Base-by-base conservation (phyloP, 495 filamentous ascomycete genomes). In the Aspergillus steynii region DNA sequence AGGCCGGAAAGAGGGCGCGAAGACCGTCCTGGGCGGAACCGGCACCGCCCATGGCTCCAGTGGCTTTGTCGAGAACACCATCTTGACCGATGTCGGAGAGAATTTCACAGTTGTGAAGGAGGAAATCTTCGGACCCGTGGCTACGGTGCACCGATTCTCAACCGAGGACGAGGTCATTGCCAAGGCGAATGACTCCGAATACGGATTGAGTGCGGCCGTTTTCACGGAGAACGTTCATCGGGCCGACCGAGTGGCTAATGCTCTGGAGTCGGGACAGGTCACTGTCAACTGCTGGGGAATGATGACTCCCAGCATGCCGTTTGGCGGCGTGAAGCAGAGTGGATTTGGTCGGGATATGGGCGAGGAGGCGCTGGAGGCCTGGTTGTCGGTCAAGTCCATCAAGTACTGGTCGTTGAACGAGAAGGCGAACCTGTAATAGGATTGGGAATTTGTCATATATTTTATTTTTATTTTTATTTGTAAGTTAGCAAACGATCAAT, bases 141-240 rank as follows among this genome's bases (percentile, higher is more conserved):
- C 66, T 14, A 42, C 37, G 37, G 37, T 42, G 37, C 37, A 42
- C 37, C 37, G 37, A 4, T 97, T 97, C 78, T 85, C 85, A 68
- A 88, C 84, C 0, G 93, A 98, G 66, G 88, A 88, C 42, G 91
- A 98, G 59, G 94, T 90, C 0, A 76, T 97, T 28, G 77, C 81
- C 49, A 82, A 89, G 70, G 93, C 93, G 27, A 98, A 97, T 68
- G 85, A 91, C 70, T 91, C 89, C 1, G 89, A 85, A 0, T 94
- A 96, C 64, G 93, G 93, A 1, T 82, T 98, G 20, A 91, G 90
- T 32, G 85, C 85, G 29, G 90, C 92, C 0, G 71, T 97, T 0
- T 97, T 96, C 67, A 96, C 90, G 7, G 81, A 86, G 65, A 85
- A 96, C 65, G 77, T 97, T 58, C 83, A 80, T 55, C 82, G 84